Evolutionary conservation across 2,329 filamentous ascomycete genomes (phyloP).

Genomic region (Epichloe amarillans): DNA sequence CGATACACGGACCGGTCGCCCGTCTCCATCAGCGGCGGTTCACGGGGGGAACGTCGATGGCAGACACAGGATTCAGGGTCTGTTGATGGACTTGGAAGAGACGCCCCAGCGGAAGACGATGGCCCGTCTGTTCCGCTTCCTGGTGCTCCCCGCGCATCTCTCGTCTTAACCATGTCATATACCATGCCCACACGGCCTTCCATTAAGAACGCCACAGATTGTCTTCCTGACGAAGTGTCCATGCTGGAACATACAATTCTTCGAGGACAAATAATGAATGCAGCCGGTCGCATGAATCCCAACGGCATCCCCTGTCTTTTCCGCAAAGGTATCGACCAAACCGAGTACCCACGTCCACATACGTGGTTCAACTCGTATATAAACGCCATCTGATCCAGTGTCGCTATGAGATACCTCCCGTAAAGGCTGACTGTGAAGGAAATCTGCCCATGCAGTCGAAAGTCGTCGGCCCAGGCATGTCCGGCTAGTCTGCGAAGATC

Average conservation of each 20-base stretch:
- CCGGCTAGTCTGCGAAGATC: constrained; percentile 23
- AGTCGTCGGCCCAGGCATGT: constrained; percentile 7
- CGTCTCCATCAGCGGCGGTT: constrained; percentile 18
- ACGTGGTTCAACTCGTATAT: constrained; percentile 34
- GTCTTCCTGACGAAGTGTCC: constrained; percentile 42
- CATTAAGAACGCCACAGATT: constrained; percentile 45
- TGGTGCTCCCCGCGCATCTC: constrained; percentile 6
- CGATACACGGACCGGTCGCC: constrained; percentile 21
- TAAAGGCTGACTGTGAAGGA: constrained; percentile 43
- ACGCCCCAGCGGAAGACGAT: background rate
- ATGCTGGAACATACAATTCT: constrained; percentile 47
- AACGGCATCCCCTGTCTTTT: constrained; percentile 11
- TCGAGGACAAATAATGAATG: constrained; percentile 42
- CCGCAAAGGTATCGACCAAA: constrained; percentile 14
- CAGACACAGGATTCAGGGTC: constrained; percentile 12
- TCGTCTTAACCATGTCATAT: constrained; percentile 32
- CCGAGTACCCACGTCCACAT: constrained; percentile 17
- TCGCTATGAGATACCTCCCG: constrained; percentile 42
- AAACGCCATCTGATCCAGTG: constrained; percentile 38
- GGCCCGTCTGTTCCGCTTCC: background rate
- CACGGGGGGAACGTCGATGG: constrained; percentile 9
- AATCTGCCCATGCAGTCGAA: constrained; percentile 14
- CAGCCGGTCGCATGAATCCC: constrained; percentile 28
- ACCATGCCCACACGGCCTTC: constrained; percentile 48
- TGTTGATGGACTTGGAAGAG: background rate